A percentile compares a stretch with the other conserved stretches of the same genome.
Conservation (phyloP, 2,329 filamentous ascomycete genomes). For the Colletotrichum acutatum region DNA sequence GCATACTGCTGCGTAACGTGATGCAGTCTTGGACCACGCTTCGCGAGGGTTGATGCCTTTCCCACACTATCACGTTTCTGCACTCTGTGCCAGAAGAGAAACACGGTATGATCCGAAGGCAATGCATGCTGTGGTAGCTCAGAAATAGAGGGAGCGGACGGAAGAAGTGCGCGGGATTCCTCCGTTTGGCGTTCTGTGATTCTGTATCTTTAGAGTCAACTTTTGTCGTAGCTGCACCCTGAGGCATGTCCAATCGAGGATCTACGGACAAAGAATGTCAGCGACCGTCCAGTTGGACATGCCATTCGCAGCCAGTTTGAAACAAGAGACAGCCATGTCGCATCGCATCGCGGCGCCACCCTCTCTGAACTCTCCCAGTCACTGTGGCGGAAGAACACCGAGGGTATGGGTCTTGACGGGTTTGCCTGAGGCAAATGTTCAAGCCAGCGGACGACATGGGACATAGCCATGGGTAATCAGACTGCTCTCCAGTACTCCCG, state of each 20-base stretch:
- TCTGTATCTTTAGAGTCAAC: not conserved
- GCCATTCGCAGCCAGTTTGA: conserved; percentile 23
- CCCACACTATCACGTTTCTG: not conserved
- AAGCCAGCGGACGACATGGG: not conserved
- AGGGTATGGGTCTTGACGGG: conserved; percentile 22
- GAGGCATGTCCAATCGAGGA: conserved; percentile 3
- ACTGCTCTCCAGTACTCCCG: not conserved
- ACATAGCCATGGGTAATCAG: not conserved
- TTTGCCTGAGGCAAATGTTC: conserved; percentile 14
- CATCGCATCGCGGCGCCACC: conserved; percentile 26
- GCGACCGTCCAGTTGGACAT: conserved; percentile 4
- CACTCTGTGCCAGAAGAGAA: not conserved
- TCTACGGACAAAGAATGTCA: conserved; percentile 18
- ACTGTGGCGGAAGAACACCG: conserved; percentile 25
- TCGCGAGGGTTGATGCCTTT: not conserved
- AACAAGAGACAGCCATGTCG: conserved; percentile 33
- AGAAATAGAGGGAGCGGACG: not conserved
- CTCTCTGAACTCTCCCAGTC: conserved; percentile 1
- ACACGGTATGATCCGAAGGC: conserved; percentile 1
- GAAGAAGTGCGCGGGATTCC: not conserved
- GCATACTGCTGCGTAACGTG: conserved; percentile 23
- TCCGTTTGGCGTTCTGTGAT: not conserved
- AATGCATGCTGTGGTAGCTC: not conserved
- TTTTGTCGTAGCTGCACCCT: not conserved
- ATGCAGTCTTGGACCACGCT: conserved; percentile 13